These are phyloP conservation scores for Russula virescens DNA, from an alignment of 768 basidiomycete genomes.

Conservation along the genomic window DNA sequence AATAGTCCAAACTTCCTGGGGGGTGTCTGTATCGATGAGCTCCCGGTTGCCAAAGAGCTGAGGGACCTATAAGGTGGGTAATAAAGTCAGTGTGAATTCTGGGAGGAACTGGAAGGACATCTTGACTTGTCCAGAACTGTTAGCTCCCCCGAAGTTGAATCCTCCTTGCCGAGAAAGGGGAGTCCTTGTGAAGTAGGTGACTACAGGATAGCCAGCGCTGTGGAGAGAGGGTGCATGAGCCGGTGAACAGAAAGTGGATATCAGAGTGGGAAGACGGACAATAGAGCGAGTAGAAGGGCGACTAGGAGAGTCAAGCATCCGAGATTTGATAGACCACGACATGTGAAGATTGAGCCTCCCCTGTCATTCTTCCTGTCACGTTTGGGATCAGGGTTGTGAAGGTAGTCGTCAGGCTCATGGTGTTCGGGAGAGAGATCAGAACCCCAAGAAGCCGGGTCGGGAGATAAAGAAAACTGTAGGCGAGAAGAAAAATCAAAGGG, in stretches of 20 bases:
- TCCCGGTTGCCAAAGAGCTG: constrained; percentile 37
- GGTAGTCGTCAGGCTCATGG: constrained; percentile 30
- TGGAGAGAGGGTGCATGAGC: background rate
- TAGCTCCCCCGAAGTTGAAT: constrained; percentile 45
- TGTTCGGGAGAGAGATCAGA: constrained; percentile 22
- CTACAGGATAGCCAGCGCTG: constrained; percentile 36
- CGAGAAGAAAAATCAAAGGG: background rate
- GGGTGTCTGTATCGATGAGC: constrained; percentile 55
- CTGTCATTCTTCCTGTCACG: constrained; percentile 31
- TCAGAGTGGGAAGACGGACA: constrained; percentile 15
- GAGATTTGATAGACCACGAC: constrained; percentile 39
- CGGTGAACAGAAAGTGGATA: too few relatives aligned
- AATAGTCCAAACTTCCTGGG: constrained; percentile 49
- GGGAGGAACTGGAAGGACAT: background rate
- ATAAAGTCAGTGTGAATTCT: background rate
- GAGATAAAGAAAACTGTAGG: constrained; percentile 25
- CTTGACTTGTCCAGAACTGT: constrained; percentile 41
- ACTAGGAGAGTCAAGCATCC: constrained; percentile 29
- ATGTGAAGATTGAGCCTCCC: constrained; percentile 36
- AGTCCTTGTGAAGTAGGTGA: constrained; percentile 28
- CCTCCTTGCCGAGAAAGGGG: constrained; percentile 31
- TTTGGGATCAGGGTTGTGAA: constrained; percentile 32
- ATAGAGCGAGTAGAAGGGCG: constrained; percentile 11
- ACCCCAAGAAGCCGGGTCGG: constrained; percentile 33
- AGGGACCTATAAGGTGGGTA: constrained; percentile 45